Percentiles rank a stretch among this genome's conserved stretches.
Conservation (phyloP, 1,284 basidiomycete species). For the Leccinum pseudoinsigne region DNA sequence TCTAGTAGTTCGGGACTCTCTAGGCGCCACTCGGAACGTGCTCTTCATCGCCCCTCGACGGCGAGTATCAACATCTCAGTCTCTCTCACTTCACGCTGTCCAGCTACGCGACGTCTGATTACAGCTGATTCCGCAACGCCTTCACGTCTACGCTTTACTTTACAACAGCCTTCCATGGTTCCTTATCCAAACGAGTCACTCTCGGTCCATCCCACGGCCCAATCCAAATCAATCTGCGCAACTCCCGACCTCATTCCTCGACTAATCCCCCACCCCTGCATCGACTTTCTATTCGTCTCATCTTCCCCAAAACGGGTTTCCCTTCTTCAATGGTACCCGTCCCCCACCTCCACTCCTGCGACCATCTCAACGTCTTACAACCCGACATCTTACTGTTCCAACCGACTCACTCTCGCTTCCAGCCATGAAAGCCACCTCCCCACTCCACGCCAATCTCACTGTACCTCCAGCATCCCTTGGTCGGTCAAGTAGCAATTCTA, state of each 20-base stretch:
- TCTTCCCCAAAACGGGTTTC: no score
- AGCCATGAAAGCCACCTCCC: slow-evolving; percentile 49
- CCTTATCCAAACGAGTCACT: slow-evolving; percentile 17
- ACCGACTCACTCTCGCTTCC: slow-evolving; percentile 44
- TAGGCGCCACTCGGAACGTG: slow-evolving; percentile 52
- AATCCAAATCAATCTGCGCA: slow-evolving; percentile 13
- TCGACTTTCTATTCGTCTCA: no score
- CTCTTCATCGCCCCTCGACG: slow-evolving; percentile 25
- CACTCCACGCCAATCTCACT: slow-evolving; percentile 45
- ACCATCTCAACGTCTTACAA: slow-evolving; percentile 25
- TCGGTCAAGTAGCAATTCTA: slow-evolving; percentile 28
- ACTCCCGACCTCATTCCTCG: no score
- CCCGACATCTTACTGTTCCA: slow-evolving; percentile 24
- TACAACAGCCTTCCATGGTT: slow-evolving; percentile 3
- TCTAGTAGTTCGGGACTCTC: slow-evolving; percentile 43
- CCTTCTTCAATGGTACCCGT: no score
- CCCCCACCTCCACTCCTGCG: slow-evolving; percentile 18
- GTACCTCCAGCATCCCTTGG: slow-evolving; percentile 27
- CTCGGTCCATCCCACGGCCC: slow-evolving; percentile 14
- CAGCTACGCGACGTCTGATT: no score
- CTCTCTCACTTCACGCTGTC: no score
- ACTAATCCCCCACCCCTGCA: no score
- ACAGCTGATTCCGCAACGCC: no score
- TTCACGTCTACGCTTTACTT: no score
- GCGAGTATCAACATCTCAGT: background rate